Percentiles rank a stretch among this genome's conserved stretches.
Evolutionary conservation across 2,329 filamentous ascomycete species (phyloP).

Genomic region (Penicillium sp.): DNA sequence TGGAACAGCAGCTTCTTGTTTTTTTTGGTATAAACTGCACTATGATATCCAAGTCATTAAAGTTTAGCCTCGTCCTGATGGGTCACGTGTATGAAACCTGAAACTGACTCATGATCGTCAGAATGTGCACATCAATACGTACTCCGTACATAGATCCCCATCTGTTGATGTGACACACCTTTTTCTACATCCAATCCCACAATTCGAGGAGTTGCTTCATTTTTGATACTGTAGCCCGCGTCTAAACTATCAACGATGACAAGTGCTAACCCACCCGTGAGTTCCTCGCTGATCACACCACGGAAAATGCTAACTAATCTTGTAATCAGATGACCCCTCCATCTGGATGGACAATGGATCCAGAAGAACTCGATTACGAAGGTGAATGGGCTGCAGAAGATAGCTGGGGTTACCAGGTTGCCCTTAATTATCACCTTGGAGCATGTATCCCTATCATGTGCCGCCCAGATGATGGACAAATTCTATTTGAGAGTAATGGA

Average conservation of each 20-base stretch:
- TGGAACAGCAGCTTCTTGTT: too few species aligned
- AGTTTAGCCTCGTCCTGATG: too few species aligned
- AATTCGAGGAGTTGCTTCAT: too few species aligned
- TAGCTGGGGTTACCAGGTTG: neutral
- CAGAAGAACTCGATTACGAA: slow-evolving; percentile 8
- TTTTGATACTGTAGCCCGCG: too few species aligned
- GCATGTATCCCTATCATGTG: slow-evolving; percentile 5
- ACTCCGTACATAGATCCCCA: too few species aligned
- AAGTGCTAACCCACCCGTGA: neutral
- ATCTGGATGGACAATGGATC: neutral
- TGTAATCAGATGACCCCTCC: neutral
- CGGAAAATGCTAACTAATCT: neutral
- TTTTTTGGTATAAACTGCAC: too few species aligned
- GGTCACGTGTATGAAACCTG: too few species aligned
- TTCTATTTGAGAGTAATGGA: neutral
- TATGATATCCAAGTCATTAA: too few species aligned
- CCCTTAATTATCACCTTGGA: neutral
- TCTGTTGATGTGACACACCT: too few species aligned
- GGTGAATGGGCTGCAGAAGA: neutral
- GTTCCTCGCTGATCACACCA: neutral
- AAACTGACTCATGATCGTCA: too few species aligned
- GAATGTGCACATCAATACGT: too few species aligned
- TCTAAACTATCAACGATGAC: neutral
- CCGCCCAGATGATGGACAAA: neutral
- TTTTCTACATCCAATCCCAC: too few species aligned